Evolutionary conservation across 768 basidiomycete genomes (phyloP).

Genomic region (Suillus subaureus): DNA sequence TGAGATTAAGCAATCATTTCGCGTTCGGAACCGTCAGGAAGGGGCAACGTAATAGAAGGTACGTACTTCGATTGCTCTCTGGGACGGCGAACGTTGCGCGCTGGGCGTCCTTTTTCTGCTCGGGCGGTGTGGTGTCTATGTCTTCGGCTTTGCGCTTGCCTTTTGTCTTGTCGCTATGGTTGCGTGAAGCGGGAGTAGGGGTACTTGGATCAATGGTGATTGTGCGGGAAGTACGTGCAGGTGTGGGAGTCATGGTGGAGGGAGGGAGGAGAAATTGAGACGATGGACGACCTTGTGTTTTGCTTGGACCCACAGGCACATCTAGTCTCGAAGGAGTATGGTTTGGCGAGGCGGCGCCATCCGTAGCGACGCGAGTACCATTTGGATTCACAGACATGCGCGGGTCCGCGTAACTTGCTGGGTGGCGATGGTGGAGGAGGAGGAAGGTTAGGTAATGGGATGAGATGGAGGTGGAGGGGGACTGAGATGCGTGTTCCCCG

Average conservation of each 20-base stretch:
- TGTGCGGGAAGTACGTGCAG: constrained; percentile 20
- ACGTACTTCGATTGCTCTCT: constrained; percentile 59
- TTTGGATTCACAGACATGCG: constrained; percentile 7
- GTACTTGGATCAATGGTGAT: constrained; percentile 30
- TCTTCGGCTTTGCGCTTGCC: constrained; percentile 80
- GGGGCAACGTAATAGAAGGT: constrained; percentile 19
- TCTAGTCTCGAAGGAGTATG: constrained; percentile 19
- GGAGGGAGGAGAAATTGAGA: constrained; percentile 16
- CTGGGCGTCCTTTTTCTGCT: constrained; percentile 51
- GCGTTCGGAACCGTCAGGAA: constrained; percentile 21
- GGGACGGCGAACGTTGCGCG: constrained; percentile 65
- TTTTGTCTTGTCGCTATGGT: constrained; percentile 39
- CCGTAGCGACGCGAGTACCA: constrained; percentile 16
- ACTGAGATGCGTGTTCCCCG: constrained; percentile 3
- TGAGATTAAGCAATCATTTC: constrained; percentile 24
- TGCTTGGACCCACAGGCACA: constrained; percentile 19
- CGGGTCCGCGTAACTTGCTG: not conserved
- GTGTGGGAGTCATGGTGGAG: constrained; percentile 20
- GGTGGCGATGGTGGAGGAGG: not conserved
- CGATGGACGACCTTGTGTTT: constrained; percentile 12
- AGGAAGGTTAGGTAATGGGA: not conserved
- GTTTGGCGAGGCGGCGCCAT: constrained; percentile 17
- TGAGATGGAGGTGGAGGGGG: not conserved
- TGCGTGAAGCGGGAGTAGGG: constrained; percentile 35
- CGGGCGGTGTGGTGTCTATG: constrained; percentile 68